phyloP scores from a whole-genome alignment of 371 early-diverging fungal genomes.

The Syncephalastrum sp. region DNA sequence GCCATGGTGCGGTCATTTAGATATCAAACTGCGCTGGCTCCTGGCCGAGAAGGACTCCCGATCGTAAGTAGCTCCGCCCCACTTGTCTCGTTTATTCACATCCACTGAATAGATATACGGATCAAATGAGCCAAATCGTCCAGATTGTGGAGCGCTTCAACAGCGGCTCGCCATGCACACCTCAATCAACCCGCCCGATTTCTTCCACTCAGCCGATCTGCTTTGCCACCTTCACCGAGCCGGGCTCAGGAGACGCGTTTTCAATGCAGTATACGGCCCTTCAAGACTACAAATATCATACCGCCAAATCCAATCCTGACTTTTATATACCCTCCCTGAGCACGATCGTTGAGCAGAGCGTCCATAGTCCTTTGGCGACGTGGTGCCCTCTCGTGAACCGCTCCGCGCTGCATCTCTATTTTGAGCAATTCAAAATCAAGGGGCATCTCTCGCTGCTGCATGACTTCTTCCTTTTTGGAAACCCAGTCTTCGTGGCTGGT shows the following conservation, averaged over 20 bases:
- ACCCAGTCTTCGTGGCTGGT: constrained; percentile 29
- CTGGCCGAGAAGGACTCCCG: constrained; percentile 9
- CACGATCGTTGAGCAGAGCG: constrained; percentile 29
- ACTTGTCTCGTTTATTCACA: too few relatives aligned
- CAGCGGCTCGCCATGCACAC: too few relatives aligned
- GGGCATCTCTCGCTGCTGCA: constrained; percentile 39
- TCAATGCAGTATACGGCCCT: too few relatives aligned
- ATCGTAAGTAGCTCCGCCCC: constrained; percentile 8
- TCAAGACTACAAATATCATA: too few relatives aligned
- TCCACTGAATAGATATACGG: too few relatives aligned
- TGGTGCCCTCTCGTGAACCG: constrained; percentile 48
- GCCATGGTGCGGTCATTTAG: neutral
- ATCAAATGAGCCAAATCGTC: too few relatives aligned
- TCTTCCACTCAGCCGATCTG: too few relatives aligned
- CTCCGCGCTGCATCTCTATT: constrained; percentile 47
- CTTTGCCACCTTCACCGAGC: too few relatives aligned
- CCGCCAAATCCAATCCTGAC: constrained; percentile 1
- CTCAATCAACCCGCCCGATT: too few relatives aligned
- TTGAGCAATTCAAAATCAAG: constrained; percentile 42
- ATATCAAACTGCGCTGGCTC: constrained; percentile 10
- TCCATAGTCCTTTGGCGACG: constrained; percentile 30
- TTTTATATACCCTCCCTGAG: constrained; percentile 35
- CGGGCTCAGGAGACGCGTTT: too few relatives aligned
- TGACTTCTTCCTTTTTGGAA: constrained; percentile 40
- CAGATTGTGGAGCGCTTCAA: too few relatives aligned